Percentiles rank a stretch among this genome's conserved stretches.
Conservation (phyloP, 805 yeast species). For the Suhomyces kilbournensis region DNA sequence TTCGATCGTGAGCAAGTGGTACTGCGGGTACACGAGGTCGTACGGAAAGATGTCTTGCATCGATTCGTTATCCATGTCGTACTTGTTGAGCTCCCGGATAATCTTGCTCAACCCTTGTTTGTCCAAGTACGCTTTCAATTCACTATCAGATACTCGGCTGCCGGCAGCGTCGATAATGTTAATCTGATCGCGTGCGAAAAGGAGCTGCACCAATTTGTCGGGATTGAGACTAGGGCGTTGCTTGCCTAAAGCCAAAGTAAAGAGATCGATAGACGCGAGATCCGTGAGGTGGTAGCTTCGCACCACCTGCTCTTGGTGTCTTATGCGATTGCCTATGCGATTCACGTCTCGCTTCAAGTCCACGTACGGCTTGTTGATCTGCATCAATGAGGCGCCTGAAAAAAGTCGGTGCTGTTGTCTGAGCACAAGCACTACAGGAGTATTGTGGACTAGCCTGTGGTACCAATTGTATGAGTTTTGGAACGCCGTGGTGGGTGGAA, state of each 20-base stretch:
- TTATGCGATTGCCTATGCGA: constrained; percentile 8
- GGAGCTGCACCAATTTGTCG: neutral
- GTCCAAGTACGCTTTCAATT: neutral
- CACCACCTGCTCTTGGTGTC: constrained; percentile 6
- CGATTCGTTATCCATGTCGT: neutral
- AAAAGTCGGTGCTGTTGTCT: constrained; percentile 26
- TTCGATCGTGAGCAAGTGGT: constrained; percentile 31
- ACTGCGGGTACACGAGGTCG: constrained; percentile 27
- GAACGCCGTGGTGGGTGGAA: constrained; percentile 10
- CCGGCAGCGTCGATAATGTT: constrained; percentile 1
- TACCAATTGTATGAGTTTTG: constrained; percentile 30
- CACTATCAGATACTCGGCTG: neutral
- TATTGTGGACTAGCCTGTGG: constrained; percentile 19
- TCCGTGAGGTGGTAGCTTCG: constrained; percentile 34
- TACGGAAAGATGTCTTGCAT: constrained; percentile 23
- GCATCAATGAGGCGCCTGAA: constrained; percentile 20
- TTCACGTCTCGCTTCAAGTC: constrained; percentile 13
- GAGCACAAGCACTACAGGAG: constrained; percentile 32
- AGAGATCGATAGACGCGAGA: constrained; percentile 26
- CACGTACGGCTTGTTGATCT: constrained; percentile 19
- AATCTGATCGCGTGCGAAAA: neutral
- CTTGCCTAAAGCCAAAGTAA: constrained; percentile 21
- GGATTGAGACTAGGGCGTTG: neutral
- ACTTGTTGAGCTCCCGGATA: constrained; percentile 2
- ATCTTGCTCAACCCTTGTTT: constrained; percentile 1